Evolutionary conservation across 106 monocot genomes (phyloP).

Genomic region (Dendrobium catenatum): DNA sequence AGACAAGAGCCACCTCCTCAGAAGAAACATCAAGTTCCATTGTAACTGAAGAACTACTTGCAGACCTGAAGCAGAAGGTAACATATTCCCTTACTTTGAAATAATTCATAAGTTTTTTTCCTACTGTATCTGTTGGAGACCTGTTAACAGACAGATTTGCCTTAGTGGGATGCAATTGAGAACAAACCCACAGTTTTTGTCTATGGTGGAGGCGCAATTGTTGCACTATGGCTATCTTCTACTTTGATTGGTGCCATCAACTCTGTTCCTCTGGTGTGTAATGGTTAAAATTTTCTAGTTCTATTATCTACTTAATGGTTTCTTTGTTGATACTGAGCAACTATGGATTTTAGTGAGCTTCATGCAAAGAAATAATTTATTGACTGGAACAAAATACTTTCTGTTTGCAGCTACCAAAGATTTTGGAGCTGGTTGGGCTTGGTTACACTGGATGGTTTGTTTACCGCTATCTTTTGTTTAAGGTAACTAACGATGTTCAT

Average conservation of each 20-base stretch:
- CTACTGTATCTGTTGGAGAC: not conserved
- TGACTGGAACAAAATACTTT: not conserved
- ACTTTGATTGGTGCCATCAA: constrained; percentile 83
- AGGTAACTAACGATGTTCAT: constrained; percentile 36
- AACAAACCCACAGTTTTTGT: constrained; percentile 87
- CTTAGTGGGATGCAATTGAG: constrained; percentile 88
- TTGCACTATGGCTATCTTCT: constrained; percentile 88
- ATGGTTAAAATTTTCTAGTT: not conserved
- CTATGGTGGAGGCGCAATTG: constrained; percentile 87
- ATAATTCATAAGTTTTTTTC: not conserved
- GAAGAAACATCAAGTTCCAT: constrained; percentile 50
- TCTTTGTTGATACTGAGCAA: not conserved
- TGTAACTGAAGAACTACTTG: constrained; percentile 50
- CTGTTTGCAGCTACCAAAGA: constrained; percentile 58
- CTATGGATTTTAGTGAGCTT: not conserved
- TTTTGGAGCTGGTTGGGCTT: constrained; percentile 86
- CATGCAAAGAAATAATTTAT: too few relatives aligned
- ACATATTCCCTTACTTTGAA: not conserved
- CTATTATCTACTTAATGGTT: not conserved
- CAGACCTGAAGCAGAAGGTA: constrained; percentile 84
- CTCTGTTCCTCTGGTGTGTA: constrained; percentile 78
- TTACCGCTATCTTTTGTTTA: constrained; percentile 89
- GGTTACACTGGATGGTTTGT: constrained; percentile 95
- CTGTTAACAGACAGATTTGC: not conserved
- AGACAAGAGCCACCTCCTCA: constrained; percentile 47